phyloP scores from a whole-genome alignment of 2,329 filamentous ascomycete species.

The Talaromyces sp. region DNA sequence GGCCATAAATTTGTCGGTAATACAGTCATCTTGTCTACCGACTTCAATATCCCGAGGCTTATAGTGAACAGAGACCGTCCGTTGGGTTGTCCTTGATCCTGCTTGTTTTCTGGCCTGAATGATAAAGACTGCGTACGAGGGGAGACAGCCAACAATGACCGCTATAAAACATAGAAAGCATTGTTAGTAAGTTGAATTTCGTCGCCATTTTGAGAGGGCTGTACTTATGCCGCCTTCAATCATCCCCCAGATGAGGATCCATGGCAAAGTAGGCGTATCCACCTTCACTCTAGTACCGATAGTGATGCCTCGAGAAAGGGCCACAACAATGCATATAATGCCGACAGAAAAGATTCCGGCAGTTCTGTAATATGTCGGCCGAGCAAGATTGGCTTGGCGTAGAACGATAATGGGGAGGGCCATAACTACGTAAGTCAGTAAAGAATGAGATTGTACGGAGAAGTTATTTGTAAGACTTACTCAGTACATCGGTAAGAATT shows the following conservation, averaged over 20 bases:
- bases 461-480: conserved; percentile 23
- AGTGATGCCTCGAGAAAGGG: conserved; percentile 32
- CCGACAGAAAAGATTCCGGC: conserved; percentile 31
- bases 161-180: conserved; percentile 18
- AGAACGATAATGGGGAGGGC: conserved; percentile 37
- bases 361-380: conserved; percentile 33
- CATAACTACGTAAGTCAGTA: conserved; percentile 33
- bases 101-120: conserved; percentile 6
- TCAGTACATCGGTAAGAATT: conserved; percentile 37
- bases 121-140: conserved; percentile 22
- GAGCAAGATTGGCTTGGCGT: conserved; percentile 36
- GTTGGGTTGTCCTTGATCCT: not conserved
- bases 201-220: not conserved
- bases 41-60: not conserved
- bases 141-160: conserved; percentile 26
- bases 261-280: conserved; percentile 32
- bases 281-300: conserved; percentile 31
- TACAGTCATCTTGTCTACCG: not conserved
- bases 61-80: not conserved
- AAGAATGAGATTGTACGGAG: not conserved
- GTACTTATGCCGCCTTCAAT: conserved; percentile 39
- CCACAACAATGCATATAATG: conserved; percentile 28
- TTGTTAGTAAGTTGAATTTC: not conserved
- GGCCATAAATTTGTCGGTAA: not conserved
- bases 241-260: conserved; percentile 39